Evolutionary conservation across 176 grass and related monocot species (phyloP).

Genomic region (Bothriochloa decipiens): DNA sequence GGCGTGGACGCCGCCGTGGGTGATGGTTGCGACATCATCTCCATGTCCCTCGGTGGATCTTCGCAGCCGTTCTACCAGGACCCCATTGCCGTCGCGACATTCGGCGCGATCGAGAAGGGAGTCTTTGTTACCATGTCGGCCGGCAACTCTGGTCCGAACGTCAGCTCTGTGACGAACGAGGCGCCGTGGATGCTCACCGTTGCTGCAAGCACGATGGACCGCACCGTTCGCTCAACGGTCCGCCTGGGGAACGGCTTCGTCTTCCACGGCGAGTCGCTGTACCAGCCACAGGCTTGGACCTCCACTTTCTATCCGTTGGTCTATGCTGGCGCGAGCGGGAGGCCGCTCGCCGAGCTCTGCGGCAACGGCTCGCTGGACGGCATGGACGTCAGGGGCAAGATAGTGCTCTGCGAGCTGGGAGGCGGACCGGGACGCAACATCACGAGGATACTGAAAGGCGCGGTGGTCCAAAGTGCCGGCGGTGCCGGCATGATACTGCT

Average conservation of each 20-base stretch:
- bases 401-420: conserved; percentile 45
- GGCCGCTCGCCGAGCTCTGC: conserved; percentile 19
- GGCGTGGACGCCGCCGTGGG: conserved; percentile 46
- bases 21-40: conserved; percentile 57
- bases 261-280: conserved; percentile 55
- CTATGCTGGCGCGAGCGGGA: conserved; percentile 31
- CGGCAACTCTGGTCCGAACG: conserved; percentile 40
- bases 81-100: conserved; percentile 43
- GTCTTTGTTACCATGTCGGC: conserved; percentile 59
- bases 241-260: conserved; percentile 44
- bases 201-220: conserved; percentile 65
- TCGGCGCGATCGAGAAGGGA: conserved; percentile 51
- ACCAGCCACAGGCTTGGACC: conserved; percentile 14
- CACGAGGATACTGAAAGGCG: not conserved
- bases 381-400: conserved; percentile 56
- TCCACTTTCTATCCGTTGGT: not conserved
- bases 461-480: conserved; percentile 34
- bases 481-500: conserved; percentile 62
- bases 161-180: conserved; percentile 39
- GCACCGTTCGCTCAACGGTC: conserved; percentile 39
- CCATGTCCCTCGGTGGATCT: conserved; percentile 25
- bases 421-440: not conserved
- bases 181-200: conserved; percentile 77
- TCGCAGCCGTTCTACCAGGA: not conserved
- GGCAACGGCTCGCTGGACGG: conserved; percentile 38